Conservation (phyloP, 2,329 filamentous ascomycete genomes). For the Clarireedia hainanense region DNA sequence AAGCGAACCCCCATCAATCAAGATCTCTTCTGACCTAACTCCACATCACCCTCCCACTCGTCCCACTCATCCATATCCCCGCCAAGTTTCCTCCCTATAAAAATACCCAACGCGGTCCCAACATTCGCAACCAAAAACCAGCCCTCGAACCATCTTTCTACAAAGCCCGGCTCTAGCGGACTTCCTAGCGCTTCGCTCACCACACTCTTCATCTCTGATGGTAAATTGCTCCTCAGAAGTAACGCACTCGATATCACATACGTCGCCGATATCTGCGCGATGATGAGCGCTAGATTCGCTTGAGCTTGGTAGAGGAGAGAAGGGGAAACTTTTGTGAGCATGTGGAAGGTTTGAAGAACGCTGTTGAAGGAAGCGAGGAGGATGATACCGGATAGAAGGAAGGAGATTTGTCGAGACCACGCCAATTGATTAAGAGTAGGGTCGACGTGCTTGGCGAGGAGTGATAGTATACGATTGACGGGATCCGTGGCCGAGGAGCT, state of each 20-base stretch:
- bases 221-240: conserved; percentile 70
- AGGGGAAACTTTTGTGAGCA: conserved; percentile 73
- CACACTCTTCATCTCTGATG: conserved; percentile 66
- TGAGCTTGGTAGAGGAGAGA: conserved; percentile 60
- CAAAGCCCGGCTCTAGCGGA: conserved; percentile 60
- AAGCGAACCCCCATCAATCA: conserved; percentile 28
- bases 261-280: conserved; percentile 73
- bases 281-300: conserved; percentile 69
- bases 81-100: conserved; percentile 57
- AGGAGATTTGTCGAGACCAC: conserved; percentile 80
- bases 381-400: conserved; percentile 75
- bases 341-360: conserved; percentile 75
- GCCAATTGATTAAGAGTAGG: conserved; percentile 72
- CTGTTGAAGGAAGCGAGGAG: conserved; percentile 74
- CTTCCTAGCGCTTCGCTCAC: conserved; percentile 72
- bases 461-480: conserved; percentile 72
- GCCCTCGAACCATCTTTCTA: conserved; percentile 79
- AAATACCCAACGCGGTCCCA: conserved; percentile 62
- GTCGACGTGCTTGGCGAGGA: conserved; percentile 78
- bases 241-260: conserved; percentile 79
- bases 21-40: conserved; percentile 64
- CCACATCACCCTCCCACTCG: conserved; percentile 42
- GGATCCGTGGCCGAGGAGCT: conserved; percentile 65
- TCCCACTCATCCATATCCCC: conserved; percentile 51
- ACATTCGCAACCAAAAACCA: conserved; percentile 70